A percentile compares a stretch with the other conserved stretches of the same genome.
Evolutionary conservation across 768 basidiomycete species (phyloP).

Genomic region (Termitomyces sp.): DNA sequence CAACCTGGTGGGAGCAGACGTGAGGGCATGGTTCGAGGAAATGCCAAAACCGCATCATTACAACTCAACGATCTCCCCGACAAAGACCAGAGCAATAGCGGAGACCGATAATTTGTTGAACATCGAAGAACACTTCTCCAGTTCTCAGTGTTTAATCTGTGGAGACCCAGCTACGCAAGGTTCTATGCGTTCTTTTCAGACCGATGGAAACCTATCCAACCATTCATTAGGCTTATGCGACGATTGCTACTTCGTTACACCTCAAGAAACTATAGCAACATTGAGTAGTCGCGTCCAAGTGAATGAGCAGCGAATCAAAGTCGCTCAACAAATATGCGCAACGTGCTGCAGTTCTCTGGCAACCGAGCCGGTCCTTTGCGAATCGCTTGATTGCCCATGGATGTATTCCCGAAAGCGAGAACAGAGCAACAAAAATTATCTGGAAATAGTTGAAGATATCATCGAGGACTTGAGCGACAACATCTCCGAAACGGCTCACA

Average conservation of each 20-base stretch:
- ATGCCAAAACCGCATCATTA: conserved; percentile 58
- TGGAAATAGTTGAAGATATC: conserved; percentile 27
- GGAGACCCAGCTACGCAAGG: conserved; percentile 49
- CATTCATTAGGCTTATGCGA: conserved; percentile 54
- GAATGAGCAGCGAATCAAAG: conserved; percentile 48
- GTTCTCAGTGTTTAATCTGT: conserved; percentile 67
- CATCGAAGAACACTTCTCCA: conserved; percentile 75
- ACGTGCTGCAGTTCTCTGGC: conserved; percentile 58
- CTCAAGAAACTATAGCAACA: conserved; percentile 50
- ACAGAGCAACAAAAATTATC: conserved; percentile 36
- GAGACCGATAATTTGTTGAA: conserved; percentile 35
- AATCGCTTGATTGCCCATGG: conserved; percentile 85
- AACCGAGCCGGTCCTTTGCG: conserved; percentile 64
- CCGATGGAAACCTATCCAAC: background rate
- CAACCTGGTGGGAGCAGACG: conserved; percentile 86
- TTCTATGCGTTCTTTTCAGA: conserved; percentile 17
- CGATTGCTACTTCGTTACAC: conserved; percentile 41
- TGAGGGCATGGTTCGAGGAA: conserved; percentile 79
- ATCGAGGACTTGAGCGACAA: conserved; percentile 28
- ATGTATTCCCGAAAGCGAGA: conserved; percentile 66
- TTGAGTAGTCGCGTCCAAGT: conserved; percentile 49
- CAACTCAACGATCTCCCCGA: conserved; percentile 30
- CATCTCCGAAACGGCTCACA: conserved; percentile 2
- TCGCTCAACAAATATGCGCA: conserved; percentile 66
- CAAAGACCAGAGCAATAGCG: conserved; percentile 16